Evolutionary conservation across 352 stramenopile species (phyloP).

Genomic region (Pythium dissotocum): DNA sequence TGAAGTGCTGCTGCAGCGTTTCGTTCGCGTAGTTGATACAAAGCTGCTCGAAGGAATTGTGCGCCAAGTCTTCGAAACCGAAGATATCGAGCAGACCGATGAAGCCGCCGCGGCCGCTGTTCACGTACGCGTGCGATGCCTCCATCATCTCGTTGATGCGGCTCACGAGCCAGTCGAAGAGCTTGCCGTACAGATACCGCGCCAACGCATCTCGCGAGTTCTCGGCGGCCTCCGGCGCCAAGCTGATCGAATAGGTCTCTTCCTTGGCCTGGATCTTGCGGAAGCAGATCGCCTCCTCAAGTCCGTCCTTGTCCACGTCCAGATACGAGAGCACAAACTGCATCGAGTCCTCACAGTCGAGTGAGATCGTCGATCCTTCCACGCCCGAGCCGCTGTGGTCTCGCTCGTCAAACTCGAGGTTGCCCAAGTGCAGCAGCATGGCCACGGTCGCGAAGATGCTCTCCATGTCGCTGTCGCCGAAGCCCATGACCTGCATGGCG

Average conservation of each 20-base stretch:
- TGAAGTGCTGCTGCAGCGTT: constrained; percentile 93
- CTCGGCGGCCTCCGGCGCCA: constrained; percentile 66
- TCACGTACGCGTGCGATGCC: constrained; percentile 24
- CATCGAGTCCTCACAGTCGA: constrained; percentile 56
- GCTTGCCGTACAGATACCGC: constrained; percentile 93
- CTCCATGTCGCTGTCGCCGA: constrained; percentile 86
- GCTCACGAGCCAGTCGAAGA: constrained; percentile 93
- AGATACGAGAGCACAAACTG: constrained; percentile 86
- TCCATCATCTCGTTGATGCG: constrained; percentile 88
- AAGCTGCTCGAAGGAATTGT: constrained; percentile 95
- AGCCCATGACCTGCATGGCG: constrained; percentile 87
- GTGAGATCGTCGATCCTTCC: constrained; percentile 67
- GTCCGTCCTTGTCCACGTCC: constrained; percentile 79
- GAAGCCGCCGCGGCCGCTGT: constrained; percentile 54
- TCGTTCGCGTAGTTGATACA: constrained; percentile 96
- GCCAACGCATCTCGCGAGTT: constrained; percentile 94
- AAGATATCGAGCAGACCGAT: constrained; percentile 89
- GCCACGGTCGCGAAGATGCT: constrained; percentile 91
- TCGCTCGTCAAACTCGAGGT: constrained; percentile 90
- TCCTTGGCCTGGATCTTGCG: constrained; percentile 93
- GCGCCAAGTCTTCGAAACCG: constrained; percentile 82
- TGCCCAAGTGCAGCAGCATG: constrained; percentile 94
- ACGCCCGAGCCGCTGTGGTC: constrained; percentile 56
- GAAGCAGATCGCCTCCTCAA: constrained; percentile 91
- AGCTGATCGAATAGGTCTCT: constrained; percentile 85